A percentile compares a stretch with the other conserved stretches of the same genome.
These are phyloP conservation scores for Waltergamsia citrina DNA, from an alignment of 2,329 filamentous ascomycete genomes.

Conservation along the genomic window DNA sequence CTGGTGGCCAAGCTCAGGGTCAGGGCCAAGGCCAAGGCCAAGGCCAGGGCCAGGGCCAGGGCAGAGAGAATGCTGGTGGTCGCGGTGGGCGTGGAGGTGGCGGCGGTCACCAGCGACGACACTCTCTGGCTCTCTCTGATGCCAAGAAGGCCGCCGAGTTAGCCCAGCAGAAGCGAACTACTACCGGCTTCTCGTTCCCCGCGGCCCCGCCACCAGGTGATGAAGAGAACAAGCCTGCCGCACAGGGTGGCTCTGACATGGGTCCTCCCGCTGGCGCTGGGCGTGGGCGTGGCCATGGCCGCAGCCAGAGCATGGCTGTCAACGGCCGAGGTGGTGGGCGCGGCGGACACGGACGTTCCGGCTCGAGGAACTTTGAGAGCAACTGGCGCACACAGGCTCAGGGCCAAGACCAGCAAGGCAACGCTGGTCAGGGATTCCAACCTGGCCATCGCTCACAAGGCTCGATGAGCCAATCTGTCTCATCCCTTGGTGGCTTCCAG, in stretches of 20 bases:
- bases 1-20: constrained; percentile 8
- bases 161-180: constrained; percentile 92
- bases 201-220: constrained; percentile 53
- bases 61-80: constrained; percentile 31
- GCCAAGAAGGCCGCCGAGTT: constrained; percentile 96
- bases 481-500: constrained; percentile 77
- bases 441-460: constrained; percentile 80
- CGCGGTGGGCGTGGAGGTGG: constrained; percentile 59
- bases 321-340: constrained; percentile 62
- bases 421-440: constrained; percentile 64
- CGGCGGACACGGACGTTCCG: constrained; percentile 71
- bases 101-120: constrained; percentile 81
- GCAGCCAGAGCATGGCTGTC: constrained; percentile 87
- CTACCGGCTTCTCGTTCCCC: constrained; percentile 91
- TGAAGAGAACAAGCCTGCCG: constrained; percentile 29
- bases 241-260: constrained; percentile 19
- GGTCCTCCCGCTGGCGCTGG: constrained; percentile 30
- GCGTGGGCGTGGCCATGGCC: constrained; percentile 52
- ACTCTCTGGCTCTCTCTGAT: constrained; percentile 89
- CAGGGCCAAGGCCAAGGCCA: too few relatives aligned
- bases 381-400: constrained; percentile 85
- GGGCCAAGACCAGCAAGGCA: constrained; percentile 47
- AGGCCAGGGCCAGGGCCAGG: constrained; percentile 1
- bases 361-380: constrained; percentile 90
- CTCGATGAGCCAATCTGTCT: constrained; percentile 81